Conservation (phyloP, 2,329 filamentous ascomycete species). For the Hymenoscyphus infarciens region DNA sequence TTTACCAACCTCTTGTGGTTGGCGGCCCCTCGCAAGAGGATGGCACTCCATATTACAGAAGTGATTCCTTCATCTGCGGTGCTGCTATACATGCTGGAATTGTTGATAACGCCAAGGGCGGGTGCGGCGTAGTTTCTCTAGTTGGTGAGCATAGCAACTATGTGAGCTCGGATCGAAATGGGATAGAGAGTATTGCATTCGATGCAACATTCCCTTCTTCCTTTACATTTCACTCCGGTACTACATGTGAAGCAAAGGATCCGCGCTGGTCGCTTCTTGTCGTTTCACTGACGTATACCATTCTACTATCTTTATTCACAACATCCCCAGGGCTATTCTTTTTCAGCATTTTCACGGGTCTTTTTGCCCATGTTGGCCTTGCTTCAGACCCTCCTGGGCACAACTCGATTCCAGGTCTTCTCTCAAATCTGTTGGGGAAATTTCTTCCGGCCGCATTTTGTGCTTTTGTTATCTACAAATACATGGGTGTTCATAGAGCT, state of each 20-base stretch:
- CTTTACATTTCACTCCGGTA: slow-evolving; percentile 68
- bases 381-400: slow-evolving; percentile 81
- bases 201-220: slow-evolving; percentile 86
- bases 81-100: slow-evolving; percentile 81
- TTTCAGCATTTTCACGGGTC: slow-evolving; percentile 72
- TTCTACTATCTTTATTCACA: slow-evolving; percentile 76
- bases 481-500: slow-evolving; percentile 71
- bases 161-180: slow-evolving; percentile 61
- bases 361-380: slow-evolving; percentile 88
- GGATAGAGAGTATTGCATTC: slow-evolving; percentile 74
- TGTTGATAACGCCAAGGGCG: slow-evolving; percentile 66
- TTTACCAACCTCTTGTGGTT: slow-evolving; percentile 63
- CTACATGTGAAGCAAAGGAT: slow-evolving; percentile 69
- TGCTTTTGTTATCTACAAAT: slow-evolving; percentile 82
- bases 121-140: slow-evolving; percentile 76
- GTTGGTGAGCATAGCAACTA: slow-evolving; percentile 66
- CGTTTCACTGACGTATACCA: slow-evolving; percentile 76
- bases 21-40: slow-evolving; percentile 55
- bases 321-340: slow-evolving; percentile 78
- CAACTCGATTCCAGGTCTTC: slow-evolving; percentile 62
- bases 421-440: slow-evolving; percentile 75
- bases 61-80: slow-evolving; percentile 83
- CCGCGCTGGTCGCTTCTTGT: slow-evolving; percentile 80
- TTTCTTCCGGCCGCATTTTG: slow-evolving; percentile 86
- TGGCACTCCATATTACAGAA: slow-evolving; percentile 65